Evolutionary conservation across 148 eudicot species (phyloP), one percentile per base, ranked within the genome.

Genomic region (Vaccinium vitisidaea): DNA sequence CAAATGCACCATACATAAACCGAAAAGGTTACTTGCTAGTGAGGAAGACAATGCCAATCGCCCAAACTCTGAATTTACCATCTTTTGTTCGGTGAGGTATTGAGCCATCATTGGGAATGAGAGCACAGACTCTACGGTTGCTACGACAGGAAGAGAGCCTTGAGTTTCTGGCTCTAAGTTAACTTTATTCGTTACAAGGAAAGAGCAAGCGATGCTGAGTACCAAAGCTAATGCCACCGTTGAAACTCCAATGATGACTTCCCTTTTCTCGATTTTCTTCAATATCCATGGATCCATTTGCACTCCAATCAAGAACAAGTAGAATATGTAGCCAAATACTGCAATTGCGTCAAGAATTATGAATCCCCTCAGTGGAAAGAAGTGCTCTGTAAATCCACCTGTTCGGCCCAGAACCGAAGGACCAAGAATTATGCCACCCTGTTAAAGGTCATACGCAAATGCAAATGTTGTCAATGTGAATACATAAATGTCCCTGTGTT

Each of bases 361-460:
- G 77, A 59, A 76, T 49, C 85, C 77, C 46, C 74, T 75, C 65
- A 23, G n/a, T 10, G 85, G 85, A 50, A 83, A 76, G 21, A 83
- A 18, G 46, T 23, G 25, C 65, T 83, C 56, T 59, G 80, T 59
- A 48, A 75, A 59, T 76, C 56, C 79, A 16, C n/a, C 80, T 14
- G 32, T 16, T 75, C 81, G 80, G 16, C 85, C 85, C 81, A 83
- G 30, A 19, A 76, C 15, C 15, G 85, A 74, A 27, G 85, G 80
- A 25, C 85, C 85, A 56, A 83, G 74, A 83, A 76, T 55, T 19
- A 83, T 75, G 5, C 85, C 85, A 58, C 85, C 85, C 85, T 83
- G 80, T 39, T 76, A 48, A 75, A 82, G 16, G 21, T 46, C 32
- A 73, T 36, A 21, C 21, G 53, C 52, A 39, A 76, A 76, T 76